Percentiles rank a stretch among this genome's conserved stretches.
Conservation (phyloP, 2,329 filamentous ascomycete genomes). For the Verruconis gallopava region DNA sequence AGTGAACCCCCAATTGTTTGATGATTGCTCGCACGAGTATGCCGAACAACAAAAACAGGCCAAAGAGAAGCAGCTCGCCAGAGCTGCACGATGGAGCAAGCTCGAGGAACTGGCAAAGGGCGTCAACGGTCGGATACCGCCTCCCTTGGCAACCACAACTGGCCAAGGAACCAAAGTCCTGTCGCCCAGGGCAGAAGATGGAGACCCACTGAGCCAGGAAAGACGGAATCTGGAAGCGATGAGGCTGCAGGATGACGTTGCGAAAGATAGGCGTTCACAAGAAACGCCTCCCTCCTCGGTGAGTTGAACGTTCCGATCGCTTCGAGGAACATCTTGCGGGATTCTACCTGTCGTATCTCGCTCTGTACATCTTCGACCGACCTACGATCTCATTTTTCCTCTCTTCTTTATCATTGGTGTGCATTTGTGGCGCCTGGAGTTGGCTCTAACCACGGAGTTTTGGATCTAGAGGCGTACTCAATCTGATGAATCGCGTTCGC, state of each 20-base stretch:
- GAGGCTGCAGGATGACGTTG: conserved; percentile 68
- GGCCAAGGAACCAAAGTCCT: conserved; percentile 21
- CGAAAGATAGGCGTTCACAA: conserved; percentile 2
- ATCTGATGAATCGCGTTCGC: conserved; percentile 15
- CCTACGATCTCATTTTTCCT: conserved; percentile 3
- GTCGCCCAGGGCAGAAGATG: conserved; percentile 50
- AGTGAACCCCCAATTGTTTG: conserved; percentile 95
- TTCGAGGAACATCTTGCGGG: neutral
- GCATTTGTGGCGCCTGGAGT: conserved; percentile 3
- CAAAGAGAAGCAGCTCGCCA: conserved; percentile 65
- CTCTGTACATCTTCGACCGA: neutral
- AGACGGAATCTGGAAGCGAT: conserved; percentile 80
- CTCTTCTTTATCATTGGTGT: conserved; percentile 1
- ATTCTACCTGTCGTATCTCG: neutral
- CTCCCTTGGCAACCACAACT: conserved; percentile 14
- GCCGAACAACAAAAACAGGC: conserved; percentile 91
- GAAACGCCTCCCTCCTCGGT: conserved; percentile 5
- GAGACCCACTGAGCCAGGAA: conserved; percentile 67
- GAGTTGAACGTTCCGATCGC: conserved; percentile 8
- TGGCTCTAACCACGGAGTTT: conserved; percentile 20
- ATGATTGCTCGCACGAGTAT: conserved; percentile 97
- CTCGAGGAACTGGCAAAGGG: conserved; percentile 68
- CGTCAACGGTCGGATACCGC: conserved; percentile 31
- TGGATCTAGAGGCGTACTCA: conserved; percentile 26
- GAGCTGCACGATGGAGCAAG: conserved; percentile 81